Conservation (phyloP, 2,329 filamentous ascomycete genomes). For the Colletotrichum australisinense region DNA sequence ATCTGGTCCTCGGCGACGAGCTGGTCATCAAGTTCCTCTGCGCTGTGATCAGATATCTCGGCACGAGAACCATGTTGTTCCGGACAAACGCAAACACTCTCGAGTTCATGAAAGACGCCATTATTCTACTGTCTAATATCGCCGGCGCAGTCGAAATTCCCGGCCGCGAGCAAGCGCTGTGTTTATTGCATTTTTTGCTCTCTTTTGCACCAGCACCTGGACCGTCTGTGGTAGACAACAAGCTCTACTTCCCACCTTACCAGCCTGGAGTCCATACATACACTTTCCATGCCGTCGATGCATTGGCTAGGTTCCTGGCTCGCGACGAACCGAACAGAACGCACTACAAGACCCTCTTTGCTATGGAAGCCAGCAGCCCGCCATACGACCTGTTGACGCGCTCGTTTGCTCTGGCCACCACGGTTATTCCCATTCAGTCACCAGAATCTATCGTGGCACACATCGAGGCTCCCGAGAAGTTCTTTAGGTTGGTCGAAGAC, state of each 20-base stretch:
- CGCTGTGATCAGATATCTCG: slow-evolving; percentile 85
- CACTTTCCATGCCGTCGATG: slow-evolving; percentile 89
- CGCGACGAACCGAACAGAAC: slow-evolving; percentile 92
- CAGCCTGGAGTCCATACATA: slow-evolving; percentile 87
- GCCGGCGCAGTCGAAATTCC: slow-evolving; percentile 84
- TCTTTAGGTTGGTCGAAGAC: slow-evolving; percentile 74
- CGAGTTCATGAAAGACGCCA: slow-evolving; percentile 96
- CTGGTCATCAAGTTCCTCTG: slow-evolving; percentile 86
- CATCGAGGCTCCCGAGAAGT: slow-evolving; percentile 48
- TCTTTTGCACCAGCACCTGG: slow-evolving; percentile 87
- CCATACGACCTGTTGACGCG: slow-evolving; percentile 86
- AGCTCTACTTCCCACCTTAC: slow-evolving; percentile 82
- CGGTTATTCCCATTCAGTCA: slow-evolving; percentile 79
- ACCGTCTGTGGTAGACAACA: slow-evolving; percentile 66
- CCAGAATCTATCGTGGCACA: slow-evolving; percentile 28
- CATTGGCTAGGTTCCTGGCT: slow-evolving; percentile 89
- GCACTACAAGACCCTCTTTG: slow-evolving; percentile 85
- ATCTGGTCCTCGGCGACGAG: slow-evolving; percentile 78
- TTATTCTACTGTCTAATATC: slow-evolving; percentile 91
- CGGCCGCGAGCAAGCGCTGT: slow-evolving; percentile 86
- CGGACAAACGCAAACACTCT: slow-evolving; percentile 86
- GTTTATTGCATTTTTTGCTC: slow-evolving; percentile 88
- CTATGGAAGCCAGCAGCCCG: slow-evolving; percentile 73
- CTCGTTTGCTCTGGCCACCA: slow-evolving; percentile 87
- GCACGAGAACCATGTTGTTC: slow-evolving; percentile 88